Evolutionary conservation across 2,329 filamentous ascomycete species (phyloP), one percentile per base, ranked within the genome.

Genomic region (Xylariaceae sp.): DNA sequence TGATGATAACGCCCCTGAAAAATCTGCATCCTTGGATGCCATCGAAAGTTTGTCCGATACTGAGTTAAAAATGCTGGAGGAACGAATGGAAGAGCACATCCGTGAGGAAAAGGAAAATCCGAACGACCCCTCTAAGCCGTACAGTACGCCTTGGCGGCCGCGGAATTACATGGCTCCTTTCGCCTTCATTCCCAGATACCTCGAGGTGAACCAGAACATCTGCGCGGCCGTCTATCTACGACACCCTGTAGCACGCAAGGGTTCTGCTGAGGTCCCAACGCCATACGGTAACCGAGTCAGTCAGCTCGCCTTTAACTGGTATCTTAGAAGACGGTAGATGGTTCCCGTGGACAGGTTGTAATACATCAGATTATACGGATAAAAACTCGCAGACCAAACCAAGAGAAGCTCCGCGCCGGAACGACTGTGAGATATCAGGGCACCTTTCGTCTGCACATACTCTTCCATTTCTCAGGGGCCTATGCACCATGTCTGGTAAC

Each of bases 121-220:
- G 0, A 73, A 86, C 56, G 89, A 96, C 71, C 72, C 73, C 46
- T 73, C 71, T 54, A 95, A 95, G 73, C 89, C 94, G 3, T 99
- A 99, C 70, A 81, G 81, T 3, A 96, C 91, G 1, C 94, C 94
- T 9, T 99, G 94, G 94, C 75, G 80, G 61, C 94, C 94, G 9
- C 81, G 91, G 53, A 80, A 87, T 50, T 97, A 83, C 73, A 95
- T 99, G 88, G 80, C 83, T 50, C 85, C 91, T 0, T 99, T 99
- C 72, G 91, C 91, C 29, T 96, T 96, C 72, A 91, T 99, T 63
- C 94, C 94, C 8, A 79, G 88, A 51, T 99, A 97, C 72, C 82
- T 99, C 57, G 95, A 99, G 75, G 94, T 99, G 64, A 96, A 97
- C 77, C 94, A 95, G 72, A 95, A 91, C 68, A 88, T 97, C 65